Percentiles rank a stretch among this genome's conserved stretches.
Conservation (phyloP, 2,329 filamentous ascomycete species). For the Trichoderma citrinoviride region DNA sequence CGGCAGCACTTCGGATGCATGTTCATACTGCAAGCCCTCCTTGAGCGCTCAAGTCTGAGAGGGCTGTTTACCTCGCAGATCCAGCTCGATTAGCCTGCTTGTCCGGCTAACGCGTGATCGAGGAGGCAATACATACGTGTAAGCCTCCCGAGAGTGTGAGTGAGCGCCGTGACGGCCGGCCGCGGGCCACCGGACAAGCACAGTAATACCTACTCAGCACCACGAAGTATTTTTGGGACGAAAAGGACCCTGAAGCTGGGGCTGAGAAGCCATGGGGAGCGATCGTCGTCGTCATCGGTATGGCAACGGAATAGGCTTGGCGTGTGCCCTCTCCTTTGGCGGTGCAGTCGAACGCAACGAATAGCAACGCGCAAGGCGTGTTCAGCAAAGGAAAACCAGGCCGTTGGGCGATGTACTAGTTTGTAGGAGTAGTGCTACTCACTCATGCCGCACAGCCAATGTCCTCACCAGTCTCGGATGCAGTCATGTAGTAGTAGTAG, state of each 20-base stretch:
- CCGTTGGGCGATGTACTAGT: neutral
- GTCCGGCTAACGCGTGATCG: neutral
- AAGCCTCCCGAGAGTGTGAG: neutral
- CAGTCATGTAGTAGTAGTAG: neutral
- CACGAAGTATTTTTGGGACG: neutral
- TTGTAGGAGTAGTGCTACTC: too few relatives aligned
- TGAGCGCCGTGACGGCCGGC: neutral
- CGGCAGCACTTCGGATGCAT: too few relatives aligned
- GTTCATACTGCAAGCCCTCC: neutral
- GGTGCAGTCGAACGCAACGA: neutral
- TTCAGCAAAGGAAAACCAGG: neutral
- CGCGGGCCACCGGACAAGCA: neutral
- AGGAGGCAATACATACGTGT: neutral
- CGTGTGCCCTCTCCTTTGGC: neutral
- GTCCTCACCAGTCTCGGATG: constrained; percentile 1
- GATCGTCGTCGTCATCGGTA: constrained; percentile 8
- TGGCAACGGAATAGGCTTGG: constrained; percentile 2
- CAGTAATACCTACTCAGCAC: neutral
- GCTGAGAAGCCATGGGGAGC: constrained; percentile 14
- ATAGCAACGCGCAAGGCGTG: neutral
- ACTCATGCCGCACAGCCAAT: neutral
- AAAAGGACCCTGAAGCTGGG: constrained; percentile 15
- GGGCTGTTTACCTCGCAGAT: neutral
- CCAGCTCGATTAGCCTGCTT: neutral
- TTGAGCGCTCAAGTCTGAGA: too few relatives aligned